Evolutionary conservation across 208 protist species (phyloP), one percentile per base, ranked within the genome.

Genomic region (Leishmania braziliensis): DNA sequence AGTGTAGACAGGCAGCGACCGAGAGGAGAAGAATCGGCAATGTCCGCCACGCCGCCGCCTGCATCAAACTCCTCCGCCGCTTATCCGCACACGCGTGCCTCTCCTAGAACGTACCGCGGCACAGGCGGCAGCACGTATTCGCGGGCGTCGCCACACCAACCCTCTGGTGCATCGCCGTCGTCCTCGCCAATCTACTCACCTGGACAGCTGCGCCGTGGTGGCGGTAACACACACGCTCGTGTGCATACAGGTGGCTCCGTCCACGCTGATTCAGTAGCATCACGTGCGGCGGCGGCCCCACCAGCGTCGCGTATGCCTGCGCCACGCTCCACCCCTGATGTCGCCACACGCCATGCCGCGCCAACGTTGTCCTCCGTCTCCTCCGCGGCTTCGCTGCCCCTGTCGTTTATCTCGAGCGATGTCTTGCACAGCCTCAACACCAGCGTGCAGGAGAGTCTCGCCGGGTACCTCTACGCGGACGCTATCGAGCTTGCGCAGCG

Each of bases 401-500:
- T 9, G 53, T 71, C 81, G 33, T 29, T 54, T 39, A 53, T 54
- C 62, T 60, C 81, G 5, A 43, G 63, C 16, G 84, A 85, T n/a
- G 46, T 88, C 10, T 50, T 82, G 68, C 62, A 33, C 66, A 79
- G 83, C 46, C 83, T 88, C 70, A 48, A 69, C 33, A 65, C 80
- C 20, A 78, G 81, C 36, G 85, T 98, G n/a, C 73, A 88, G 26
- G 90, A 95, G 36, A 95, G 89, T 60, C 85, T 97, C 18, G 39
- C 79, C 43, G 77, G 72, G 33, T 92, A 95, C 79, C 62, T 98
- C 53, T 93, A 91, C 75, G 51, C 74, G 14, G 98, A 98, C 86
- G 95, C 95, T 56, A 89, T 97, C 78, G 98, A 98, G 75, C 91
- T 96, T 43, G 93, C 97, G 5, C 95, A 98, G 82, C 89, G 93